These are phyloP conservation scores for Trichocladium uniseriatum DNA, from an alignment of 495 filamentous ascomycete species.

Conservation along the genomic window DNA sequence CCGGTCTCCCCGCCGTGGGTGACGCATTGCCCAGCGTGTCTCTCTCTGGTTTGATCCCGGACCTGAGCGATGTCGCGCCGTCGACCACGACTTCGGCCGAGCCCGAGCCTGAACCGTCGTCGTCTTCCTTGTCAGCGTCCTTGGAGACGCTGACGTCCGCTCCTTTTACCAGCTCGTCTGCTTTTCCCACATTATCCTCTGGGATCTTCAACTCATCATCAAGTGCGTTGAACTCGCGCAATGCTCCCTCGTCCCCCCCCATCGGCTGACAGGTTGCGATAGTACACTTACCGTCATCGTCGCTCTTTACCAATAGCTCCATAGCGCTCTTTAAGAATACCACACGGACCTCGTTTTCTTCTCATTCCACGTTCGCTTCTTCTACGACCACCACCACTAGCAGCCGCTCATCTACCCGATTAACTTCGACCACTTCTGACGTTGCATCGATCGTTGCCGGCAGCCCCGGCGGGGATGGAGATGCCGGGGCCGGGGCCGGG, in stretches of 20 bases:
- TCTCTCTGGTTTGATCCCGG: constrained; percentile 8
- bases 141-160: constrained; percentile 36
- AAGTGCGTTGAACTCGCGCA: constrained; percentile 19
- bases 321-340: constrained; percentile 22
- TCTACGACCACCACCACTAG: constrained; percentile 11
- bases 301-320: constrained; percentile 35
- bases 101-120: constrained; percentile 8
- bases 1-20: constrained; percentile 11
- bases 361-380: constrained; percentile 18
- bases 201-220: constrained; percentile 34
- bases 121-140: constrained; percentile 10
- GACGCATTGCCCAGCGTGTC: constrained; percentile 22
- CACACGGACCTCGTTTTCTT: constrained; percentile 22
- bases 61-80: constrained; percentile 18
- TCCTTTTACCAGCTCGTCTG: constrained; percentile 37
- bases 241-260: background rate
- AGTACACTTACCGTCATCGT: constrained; percentile 24
- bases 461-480: constrained; percentile 5
- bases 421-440: constrained; percentile 8
- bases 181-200: constrained; percentile 34
- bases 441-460: constrained; percentile 3
- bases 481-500: constrained; percentile 1
- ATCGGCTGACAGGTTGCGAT: background rate
- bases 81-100: constrained; percentile 17
- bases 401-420: constrained; percentile 9